phyloP scores from a whole-genome alignment of 1,284 basidiomycete genomes.

The Ustilago crameri region DNA sequence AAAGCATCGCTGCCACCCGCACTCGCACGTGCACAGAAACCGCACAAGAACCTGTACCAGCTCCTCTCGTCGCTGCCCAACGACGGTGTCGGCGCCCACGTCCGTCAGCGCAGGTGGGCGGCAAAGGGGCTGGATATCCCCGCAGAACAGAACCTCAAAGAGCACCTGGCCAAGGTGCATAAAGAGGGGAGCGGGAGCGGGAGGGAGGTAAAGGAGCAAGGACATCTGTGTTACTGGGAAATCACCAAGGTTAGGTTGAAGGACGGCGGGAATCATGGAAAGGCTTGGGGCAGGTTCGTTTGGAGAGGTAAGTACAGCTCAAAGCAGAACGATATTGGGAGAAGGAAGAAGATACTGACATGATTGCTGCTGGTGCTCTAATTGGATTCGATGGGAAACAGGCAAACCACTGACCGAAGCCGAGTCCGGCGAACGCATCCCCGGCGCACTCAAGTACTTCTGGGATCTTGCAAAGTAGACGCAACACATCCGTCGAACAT shows the following conservation, averaged over 20 bases:
- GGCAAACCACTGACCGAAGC: conserved; percentile 44
- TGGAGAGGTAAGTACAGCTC: conserved; percentile 53
- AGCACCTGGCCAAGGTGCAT: conserved; percentile 17
- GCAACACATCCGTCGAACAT: background rate
- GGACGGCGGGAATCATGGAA: conserved; percentile 53
- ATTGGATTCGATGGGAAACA: too few species aligned
- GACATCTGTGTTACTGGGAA: conserved; percentile 50
- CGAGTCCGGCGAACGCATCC: conserved; percentile 38
- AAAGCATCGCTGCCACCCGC: conserved; percentile 29
- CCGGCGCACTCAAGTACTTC: conserved; percentile 52
- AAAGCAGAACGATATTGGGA: background rate
- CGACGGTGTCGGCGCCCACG: conserved; percentile 42
- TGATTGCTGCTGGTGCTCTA: background rate
- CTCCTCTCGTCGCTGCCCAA: conserved; percentile 48
- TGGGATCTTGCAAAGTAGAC: conserved; percentile 37
- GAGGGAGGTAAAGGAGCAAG: conserved; percentile 17
- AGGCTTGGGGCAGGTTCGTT: conserved; percentile 52
- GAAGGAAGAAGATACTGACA: background rate
- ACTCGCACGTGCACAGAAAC: conserved; percentile 17
- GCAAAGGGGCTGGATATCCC: conserved; percentile 47
- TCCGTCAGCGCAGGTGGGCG: conserved; percentile 46
- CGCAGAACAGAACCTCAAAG: conserved; percentile 17
- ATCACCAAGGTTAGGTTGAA: conserved; percentile 52
- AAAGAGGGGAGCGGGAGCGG: conserved; percentile 5
- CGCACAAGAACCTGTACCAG: conserved; percentile 54